phyloP scores from a whole-genome alignment of 345 rosid species.

The Raphanus sativus region DNA sequence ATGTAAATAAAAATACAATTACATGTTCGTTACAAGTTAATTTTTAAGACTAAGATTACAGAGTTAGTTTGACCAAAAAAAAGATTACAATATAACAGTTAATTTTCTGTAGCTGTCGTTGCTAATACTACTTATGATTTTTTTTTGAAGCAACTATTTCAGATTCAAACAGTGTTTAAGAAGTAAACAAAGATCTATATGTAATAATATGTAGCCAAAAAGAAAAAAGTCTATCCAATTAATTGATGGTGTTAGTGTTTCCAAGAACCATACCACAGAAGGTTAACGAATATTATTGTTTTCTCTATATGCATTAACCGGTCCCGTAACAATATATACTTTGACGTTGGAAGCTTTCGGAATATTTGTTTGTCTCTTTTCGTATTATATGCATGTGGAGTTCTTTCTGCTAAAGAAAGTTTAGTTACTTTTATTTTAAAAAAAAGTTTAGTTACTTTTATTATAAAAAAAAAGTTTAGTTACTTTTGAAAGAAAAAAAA shows the following conservation, averaged over 20 bases:
- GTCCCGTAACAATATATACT: slow-evolving; percentile 31
- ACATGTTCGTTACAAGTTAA: not conserved
- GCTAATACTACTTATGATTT: not conserved
- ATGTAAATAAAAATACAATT: not conserved
- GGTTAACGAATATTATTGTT: slow-evolving; percentile 3
- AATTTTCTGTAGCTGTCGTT: not conserved
- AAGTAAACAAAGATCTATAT: not conserved
- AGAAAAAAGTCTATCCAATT: slow-evolving; percentile 13
- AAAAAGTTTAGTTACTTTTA: no score
- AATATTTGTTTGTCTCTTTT: not conserved
- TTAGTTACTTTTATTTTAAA: no score
- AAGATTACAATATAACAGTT: not conserved
- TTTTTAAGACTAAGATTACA: not conserved
- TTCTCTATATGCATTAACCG: slow-evolving; percentile 11
- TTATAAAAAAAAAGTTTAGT: no score
- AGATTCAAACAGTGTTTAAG: not conserved
- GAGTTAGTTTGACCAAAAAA: no score
- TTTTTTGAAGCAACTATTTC: not conserved
- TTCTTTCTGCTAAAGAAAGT: not conserved
- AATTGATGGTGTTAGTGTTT: not conserved
- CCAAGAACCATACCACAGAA: not conserved
- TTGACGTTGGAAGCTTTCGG: slow-evolving; percentile 28
- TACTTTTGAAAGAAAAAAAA: not conserved
- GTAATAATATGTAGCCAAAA: slow-evolving; percentile 2
- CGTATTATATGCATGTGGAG: not conserved